phyloP scores from a whole-genome alignment of 805 yeast genomes.

The Candida argentea region DNA sequence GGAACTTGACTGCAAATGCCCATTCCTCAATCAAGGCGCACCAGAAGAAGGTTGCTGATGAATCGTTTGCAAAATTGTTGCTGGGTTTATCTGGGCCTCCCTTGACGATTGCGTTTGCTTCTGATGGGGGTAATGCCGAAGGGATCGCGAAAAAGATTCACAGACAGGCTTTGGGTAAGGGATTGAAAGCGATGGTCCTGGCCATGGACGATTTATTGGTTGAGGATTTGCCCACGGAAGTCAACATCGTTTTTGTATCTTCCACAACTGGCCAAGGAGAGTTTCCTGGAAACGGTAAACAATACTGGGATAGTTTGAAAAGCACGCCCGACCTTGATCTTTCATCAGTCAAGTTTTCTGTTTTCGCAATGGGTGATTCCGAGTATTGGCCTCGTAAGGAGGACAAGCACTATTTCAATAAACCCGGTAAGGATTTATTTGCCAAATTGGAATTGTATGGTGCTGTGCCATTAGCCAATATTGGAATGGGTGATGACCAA shows the following conservation, averaged over 20 bases:
- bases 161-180: constrained; percentile 71
- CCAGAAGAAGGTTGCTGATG: constrained; percentile 61
- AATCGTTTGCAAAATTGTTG: constrained; percentile 64
- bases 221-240: constrained; percentile 65
- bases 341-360: constrained; percentile 44
- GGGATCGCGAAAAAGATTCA: constrained; percentile 69
- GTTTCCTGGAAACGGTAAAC: constrained; percentile 74
- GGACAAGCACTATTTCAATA: constrained; percentile 88
- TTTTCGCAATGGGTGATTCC: constrained; percentile 74
- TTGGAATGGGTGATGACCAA: constrained; percentile 94
- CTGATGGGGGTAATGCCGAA: constrained; percentile 88
- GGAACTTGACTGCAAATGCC: constrained; percentile 59
- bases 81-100: constrained; percentile 93
- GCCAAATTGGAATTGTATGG: constrained; percentile 60
- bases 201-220: constrained; percentile 64
- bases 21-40: constrained; percentile 44
- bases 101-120: constrained; percentile 72
- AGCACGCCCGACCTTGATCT: constrained; percentile 54
- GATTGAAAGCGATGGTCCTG: constrained; percentile 53
- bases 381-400: constrained; percentile 96
- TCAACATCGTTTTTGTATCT: constrained; percentile 56
- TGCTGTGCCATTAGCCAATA: constrained; percentile 58
- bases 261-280: constrained; percentile 86
- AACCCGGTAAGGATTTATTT: constrained; percentile 70
- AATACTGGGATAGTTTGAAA: constrained; percentile 65